A percentile compares a stretch with the other conserved stretches of the same genome.
These are phyloP conservation scores for Rhododendron ovatum DNA, from an alignment of 148 eudicot genomes.

Conservation along the genomic window DNA sequence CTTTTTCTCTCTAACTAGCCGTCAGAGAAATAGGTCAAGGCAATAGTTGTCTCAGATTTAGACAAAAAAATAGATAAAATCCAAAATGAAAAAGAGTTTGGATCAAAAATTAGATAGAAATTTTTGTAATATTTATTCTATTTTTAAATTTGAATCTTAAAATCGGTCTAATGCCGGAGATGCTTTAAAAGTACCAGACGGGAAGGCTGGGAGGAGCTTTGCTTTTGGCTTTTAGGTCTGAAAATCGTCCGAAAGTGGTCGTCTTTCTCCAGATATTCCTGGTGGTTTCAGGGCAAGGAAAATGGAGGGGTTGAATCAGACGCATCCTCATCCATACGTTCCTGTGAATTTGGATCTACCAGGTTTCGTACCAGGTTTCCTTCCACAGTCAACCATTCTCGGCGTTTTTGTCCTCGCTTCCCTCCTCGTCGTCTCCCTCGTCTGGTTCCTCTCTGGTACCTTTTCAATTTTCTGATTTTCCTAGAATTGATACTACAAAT, in stretches of 20 bases:
- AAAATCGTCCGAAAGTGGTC: neutral
- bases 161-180: too few relatives aligned
- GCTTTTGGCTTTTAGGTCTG: neutral
- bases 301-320: slow-evolving; percentile 9
- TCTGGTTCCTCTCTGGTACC: slow-evolving; percentile 72
- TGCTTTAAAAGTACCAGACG: neutral
- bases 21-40: too few relatives aligned
- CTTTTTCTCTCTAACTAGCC: too few relatives aligned
- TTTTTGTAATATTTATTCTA: too few relatives aligned
- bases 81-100: too few relatives aligned
- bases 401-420: slow-evolving; percentile 46
- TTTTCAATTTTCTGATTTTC: too few relatives aligned
- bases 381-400: slow-evolving; percentile 48
- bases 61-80: too few relatives aligned
- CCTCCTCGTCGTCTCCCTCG: slow-evolving; percentile 34
- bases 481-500: neutral
- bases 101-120: too few relatives aligned
- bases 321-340: slow-evolving; percentile 51
- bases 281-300: neutral
- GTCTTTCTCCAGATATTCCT: neutral
- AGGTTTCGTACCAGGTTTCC: too few relatives aligned
- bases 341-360: slow-evolving; percentile 64
- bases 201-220: neutral
- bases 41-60: too few relatives aligned
- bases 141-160: too few relatives aligned